A percentile compares a stretch with the other conserved stretches of the same genome.
These are phyloP conservation scores for Paramyrothecium roridum DNA, from an alignment of 2,329 filamentous ascomycete species.

Conservation along the genomic window DNA sequence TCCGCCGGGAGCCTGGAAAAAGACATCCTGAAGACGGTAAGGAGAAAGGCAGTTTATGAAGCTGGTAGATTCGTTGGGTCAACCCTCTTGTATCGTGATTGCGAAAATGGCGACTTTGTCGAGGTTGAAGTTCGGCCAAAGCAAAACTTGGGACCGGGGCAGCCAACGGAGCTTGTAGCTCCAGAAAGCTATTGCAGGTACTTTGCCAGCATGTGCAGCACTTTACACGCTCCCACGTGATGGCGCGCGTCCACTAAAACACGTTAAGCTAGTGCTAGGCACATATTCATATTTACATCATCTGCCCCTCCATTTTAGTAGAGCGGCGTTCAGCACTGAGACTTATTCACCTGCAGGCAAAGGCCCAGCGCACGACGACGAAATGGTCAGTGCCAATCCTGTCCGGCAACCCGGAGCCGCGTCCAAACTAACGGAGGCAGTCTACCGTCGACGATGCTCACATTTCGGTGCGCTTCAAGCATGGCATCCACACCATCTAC, in stretches of 20 bases:
- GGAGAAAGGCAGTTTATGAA: too few species aligned
- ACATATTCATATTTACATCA: background rate
- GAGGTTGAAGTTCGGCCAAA: too few species aligned
- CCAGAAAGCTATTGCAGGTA: background rate
- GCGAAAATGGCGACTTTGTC: too few species aligned
- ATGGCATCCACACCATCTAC: slow-evolving; percentile 68
- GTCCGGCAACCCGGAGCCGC: background rate
- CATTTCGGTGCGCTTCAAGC: slow-evolving; percentile 69
- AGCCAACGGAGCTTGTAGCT: background rate
- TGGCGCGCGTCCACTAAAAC: slow-evolving; percentile 11
- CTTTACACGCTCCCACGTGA: slow-evolving; percentile 25
- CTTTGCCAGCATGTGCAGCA: background rate
- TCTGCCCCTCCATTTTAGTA: background rate
- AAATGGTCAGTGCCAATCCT: slow-evolving; percentile 10
- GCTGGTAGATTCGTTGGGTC: background rate
- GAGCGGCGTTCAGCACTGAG: too few species aligned
- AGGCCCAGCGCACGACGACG: background rate
- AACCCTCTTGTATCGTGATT: too few species aligned
- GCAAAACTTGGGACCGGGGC: too few species aligned
- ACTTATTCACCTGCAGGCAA: too few species aligned
- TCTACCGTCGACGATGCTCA: slow-evolving; percentile 41
- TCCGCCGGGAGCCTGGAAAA: background rate
- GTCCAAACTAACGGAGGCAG: slow-evolving; percentile 4
- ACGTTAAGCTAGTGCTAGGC: too few species aligned
- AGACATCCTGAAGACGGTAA: too few species aligned